Evolutionary conservation across 73 alveolate genomes (phyloP).

Genomic region (Paramecium sonneborni): DNA sequence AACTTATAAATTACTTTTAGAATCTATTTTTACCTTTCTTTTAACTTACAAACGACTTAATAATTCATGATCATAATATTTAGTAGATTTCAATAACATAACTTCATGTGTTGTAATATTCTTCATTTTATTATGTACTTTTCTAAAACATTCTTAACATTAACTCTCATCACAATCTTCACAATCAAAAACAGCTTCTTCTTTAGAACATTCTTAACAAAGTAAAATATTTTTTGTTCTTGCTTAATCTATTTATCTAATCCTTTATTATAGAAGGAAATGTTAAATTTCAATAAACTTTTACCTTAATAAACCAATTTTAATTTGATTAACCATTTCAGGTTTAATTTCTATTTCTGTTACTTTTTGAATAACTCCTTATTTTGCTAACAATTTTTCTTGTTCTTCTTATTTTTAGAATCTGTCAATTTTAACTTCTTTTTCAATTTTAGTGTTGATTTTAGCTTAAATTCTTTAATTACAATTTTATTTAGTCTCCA

Average conservation of each 20-base stretch:
- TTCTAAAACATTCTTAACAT: slow-evolving; percentile 40
- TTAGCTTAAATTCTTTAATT: not conserved
- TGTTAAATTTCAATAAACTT: slow-evolving; percentile 52
- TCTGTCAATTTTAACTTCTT: not conserved
- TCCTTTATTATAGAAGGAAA: slow-evolving; percentile 7
- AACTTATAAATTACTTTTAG: not conserved
- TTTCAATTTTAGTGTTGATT: not conserved
- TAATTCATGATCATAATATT: not conserved
- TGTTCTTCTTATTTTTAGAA: not conserved
- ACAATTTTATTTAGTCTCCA: not conserved
- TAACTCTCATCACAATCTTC: slow-evolving; percentile 47
- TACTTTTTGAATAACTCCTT: not conserved
- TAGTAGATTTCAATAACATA: not conserved
- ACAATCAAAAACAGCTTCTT: slow-evolving; percentile 59
- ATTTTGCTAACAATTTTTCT: not conserved
- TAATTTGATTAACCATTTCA: not conserved
- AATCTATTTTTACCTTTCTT: not conserved
- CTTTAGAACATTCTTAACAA: slow-evolving; percentile 46
- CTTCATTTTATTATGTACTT: slow-evolving; percentile 31
- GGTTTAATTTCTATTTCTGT: not conserved
- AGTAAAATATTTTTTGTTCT: slow-evolving; percentile 23
- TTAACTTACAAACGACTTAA: not conserved
- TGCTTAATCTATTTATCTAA: slow-evolving; percentile 43
- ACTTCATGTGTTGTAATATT: slow-evolving; percentile 7
- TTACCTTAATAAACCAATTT: slow-evolving; percentile 18